Percentiles rank a stretch among this genome's conserved stretches.
Evolutionary conservation across 1,284 basidiomycete genomes (phyloP).

Genomic region (Sanghuangporus sanghuang): DNA sequence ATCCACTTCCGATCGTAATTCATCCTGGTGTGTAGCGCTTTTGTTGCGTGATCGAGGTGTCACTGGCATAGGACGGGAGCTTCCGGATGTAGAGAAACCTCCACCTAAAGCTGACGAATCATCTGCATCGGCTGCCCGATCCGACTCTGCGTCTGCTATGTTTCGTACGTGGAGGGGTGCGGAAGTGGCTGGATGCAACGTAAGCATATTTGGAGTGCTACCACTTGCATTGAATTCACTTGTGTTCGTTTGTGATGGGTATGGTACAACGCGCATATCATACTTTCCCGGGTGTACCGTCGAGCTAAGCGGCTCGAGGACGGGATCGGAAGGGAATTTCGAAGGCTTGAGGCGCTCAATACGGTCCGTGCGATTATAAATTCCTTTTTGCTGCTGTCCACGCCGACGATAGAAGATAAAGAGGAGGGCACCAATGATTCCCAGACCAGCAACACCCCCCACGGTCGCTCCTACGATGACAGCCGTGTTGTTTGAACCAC

Average conservation of each 20-base stretch:
- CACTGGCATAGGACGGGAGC: not conserved
- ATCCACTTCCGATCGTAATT: conserved; percentile 22
- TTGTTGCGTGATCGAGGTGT: not conserved
- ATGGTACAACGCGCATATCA: not conserved
- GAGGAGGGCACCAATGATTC: not conserved
- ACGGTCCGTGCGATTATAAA: conserved; percentile 8
- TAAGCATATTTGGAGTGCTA: not conserved
- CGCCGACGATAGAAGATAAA: not conserved
- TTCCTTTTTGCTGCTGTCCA: not conserved
- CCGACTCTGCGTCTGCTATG: not conserved
- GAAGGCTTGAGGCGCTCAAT: conserved; percentile 2
- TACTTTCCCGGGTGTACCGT: not conserved
- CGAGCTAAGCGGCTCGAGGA: conserved; percentile 5
- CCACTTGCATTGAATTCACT: not conserved
- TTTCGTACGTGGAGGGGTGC: not conserved
- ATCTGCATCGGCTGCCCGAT: not conserved
- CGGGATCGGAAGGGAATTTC: not conserved
- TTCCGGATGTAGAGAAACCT: not conserved
- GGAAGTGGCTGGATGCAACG: not conserved
- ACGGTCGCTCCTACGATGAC: conserved; percentile 1
- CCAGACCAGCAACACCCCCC: not conserved
- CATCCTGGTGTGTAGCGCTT: not conserved
- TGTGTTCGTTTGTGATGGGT: not conserved
- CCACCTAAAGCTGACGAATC: not conserved
- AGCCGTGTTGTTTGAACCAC: not conserved